Evolutionary conservation across 2,329 filamentous ascomycete species (phyloP), one percentile per base, ranked within the genome.

Genomic region (Verticillium isaacii): DNA sequence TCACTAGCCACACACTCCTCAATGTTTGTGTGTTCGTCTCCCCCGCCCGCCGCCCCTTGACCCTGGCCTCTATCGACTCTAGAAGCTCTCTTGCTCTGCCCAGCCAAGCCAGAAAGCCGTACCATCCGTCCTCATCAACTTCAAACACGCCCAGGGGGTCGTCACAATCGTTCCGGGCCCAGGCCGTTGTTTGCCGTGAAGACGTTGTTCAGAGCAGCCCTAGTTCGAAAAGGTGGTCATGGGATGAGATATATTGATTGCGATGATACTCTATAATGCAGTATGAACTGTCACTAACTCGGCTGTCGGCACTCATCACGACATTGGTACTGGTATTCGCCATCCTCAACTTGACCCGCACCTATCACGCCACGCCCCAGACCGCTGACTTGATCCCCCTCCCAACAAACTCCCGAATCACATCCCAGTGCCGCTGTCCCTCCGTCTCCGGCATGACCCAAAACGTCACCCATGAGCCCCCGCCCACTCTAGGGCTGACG

Each of bases 401-500:
- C 19, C n/a, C 34, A 19, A 65, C 56, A 36, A 61, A 74, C 55
- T 74, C 69, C 39, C 65, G 70, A 0, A 60, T 68, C 1, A 73
- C 62, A 55, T 69, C 66, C 74, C 74, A 76, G 36, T 70, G 50
- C 29, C 50, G 62, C 2, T 58, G 64, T 29, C 66, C 59, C 0
- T 66, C 69, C 1, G 63, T 66, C 1, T 62, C 50, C 2, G 71
- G 72, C 5, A 70, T 64, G 19, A 66, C 63, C 17, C 75, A 75
- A 32, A 72, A 63, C 2, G 72, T 75, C 0, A 68, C 55, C 68
- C 69, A 74, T 9, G 70, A 66, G 0, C 72, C 71, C 2, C 61
- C 61, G 5, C 66, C 56, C 17, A 70, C 68, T 4, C 63, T 62
- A 1, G 65, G 64, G 1, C 72, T 71, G 19, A 76, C 71, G 0